A percentile compares a stretch with the other conserved stretches of the same genome.
These are phyloP conservation scores for Trichopus zeylanicus DNA, from an alignment of 116 monocot species.

Conservation along the genomic window DNA sequence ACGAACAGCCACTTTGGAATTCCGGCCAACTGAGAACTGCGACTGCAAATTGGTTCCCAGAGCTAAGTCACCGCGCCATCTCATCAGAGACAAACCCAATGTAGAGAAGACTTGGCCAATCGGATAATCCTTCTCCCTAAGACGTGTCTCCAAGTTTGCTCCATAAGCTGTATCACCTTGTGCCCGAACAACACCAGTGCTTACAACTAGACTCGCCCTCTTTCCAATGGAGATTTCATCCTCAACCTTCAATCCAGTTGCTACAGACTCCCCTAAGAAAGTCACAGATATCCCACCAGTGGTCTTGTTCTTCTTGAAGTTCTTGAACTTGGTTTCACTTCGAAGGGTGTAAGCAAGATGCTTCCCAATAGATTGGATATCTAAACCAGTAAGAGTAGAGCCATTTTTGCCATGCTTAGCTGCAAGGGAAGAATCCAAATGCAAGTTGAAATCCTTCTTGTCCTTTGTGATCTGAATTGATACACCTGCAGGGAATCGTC, in stretches of 20 bases:
- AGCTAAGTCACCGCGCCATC: constrained; percentile 55
- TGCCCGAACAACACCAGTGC: constrained; percentile 53
- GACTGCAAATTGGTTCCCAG: constrained; percentile 58
- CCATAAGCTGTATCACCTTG: constrained; percentile 69
- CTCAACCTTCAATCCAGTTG: constrained; percentile 59
- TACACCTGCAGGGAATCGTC: constrained; percentile 38
- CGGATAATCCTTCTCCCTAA: constrained; percentile 64
- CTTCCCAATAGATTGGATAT: constrained; percentile 65
- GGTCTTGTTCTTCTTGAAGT: constrained; percentile 69
- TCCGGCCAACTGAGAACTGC: constrained; percentile 43
- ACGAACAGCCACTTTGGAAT: constrained; percentile 49
- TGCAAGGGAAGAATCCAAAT: constrained; percentile 62
- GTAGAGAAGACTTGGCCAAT: constrained; percentile 46
- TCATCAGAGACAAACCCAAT: constrained; percentile 62
- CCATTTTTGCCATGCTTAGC: constrained; percentile 69
- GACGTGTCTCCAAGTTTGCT: constrained; percentile 56
- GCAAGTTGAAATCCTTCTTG: constrained; percentile 82
- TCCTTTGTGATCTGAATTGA: constrained; percentile 73
- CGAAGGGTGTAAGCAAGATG: constrained; percentile 70
- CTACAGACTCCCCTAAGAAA: constrained; percentile 70
- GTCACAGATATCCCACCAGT: constrained; percentile 63
- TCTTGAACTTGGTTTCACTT: constrained; percentile 68
- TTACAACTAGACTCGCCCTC: constrained; percentile 35
- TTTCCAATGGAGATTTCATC: constrained; percentile 53
- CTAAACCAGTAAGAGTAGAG: constrained; percentile 73